Evolutionary conservation across 441 rosid genomes (phyloP).

Genomic region (Monsonia emarginata): DNA sequence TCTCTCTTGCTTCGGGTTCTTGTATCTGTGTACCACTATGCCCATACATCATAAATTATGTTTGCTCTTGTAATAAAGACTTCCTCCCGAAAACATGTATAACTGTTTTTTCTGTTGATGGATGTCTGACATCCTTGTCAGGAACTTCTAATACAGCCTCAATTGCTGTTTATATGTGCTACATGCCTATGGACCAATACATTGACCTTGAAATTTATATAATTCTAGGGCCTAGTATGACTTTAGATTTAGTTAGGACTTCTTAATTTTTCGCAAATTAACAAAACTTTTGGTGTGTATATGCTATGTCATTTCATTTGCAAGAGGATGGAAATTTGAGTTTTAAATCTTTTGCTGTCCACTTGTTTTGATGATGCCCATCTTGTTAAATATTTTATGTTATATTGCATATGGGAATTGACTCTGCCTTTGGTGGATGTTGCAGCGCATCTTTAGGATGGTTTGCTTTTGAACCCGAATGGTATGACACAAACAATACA

Average conservation of each 20-base stretch:
- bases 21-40: not conserved
- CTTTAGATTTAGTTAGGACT: not conserved
- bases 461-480: constrained; percentile 94
- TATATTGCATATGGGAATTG: constrained; percentile 15
- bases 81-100: not conserved
- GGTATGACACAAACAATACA: constrained; percentile 54
- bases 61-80: not conserved
- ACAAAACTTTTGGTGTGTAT: not conserved
- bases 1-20: constrained; percentile 6
- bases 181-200: not conserved
- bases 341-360: not conserved
- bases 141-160: not conserved
- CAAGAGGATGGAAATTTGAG: constrained; percentile 9
- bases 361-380: not conserved
- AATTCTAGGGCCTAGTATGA: not conserved
- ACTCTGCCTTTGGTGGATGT: constrained; percentile 23
- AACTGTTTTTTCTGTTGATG: not conserved
- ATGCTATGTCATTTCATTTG: constrained; percentile 6
- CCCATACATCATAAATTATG: not conserved
- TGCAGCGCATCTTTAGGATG: constrained; percentile 88
- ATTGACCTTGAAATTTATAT: not conserved
- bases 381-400: not conserved
- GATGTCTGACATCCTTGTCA: not conserved
- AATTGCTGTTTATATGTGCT: not conserved
- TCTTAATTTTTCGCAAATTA: not conserved